A percentile compares a stretch with the other conserved stretches of the same genome.
phyloP scores from a whole-genome alignment of 352 stramenopile species.

The Globisporangium emineosum region DNA sequence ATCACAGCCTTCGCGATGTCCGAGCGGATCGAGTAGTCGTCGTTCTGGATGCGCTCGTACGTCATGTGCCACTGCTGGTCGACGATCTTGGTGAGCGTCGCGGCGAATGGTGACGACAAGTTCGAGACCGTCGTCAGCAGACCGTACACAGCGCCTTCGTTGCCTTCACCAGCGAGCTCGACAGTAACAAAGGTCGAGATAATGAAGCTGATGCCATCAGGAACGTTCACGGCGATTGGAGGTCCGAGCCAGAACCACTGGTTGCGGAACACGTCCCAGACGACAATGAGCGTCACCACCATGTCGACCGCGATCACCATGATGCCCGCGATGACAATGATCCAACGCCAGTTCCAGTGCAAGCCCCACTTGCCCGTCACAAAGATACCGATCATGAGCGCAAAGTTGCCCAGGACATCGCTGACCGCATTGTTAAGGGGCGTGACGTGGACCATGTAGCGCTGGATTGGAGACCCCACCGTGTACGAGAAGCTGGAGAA shows the following conservation, averaged over 20 bases:
- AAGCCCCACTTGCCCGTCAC: neutral
- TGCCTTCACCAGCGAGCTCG: neutral
- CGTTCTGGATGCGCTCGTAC: neutral
- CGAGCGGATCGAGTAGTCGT: neutral
- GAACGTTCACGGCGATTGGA: neutral
- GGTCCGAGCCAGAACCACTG: neutral
- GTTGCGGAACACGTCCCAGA: neutral
- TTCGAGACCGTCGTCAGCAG: neutral
- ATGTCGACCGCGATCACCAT: neutral
- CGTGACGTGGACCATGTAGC: neutral
- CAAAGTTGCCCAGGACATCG: neutral
- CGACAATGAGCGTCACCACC: neutral
- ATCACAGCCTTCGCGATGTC: neutral
- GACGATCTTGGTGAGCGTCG: neutral
- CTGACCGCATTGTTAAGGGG: neutral
- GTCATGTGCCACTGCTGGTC: neutral
- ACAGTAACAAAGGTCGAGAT: neutral
- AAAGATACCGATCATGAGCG: neutral
- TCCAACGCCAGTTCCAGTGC: neutral
- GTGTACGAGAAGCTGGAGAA: slow-evolving; percentile 3
- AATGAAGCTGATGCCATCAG: neutral
- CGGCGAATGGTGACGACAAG: neutral
- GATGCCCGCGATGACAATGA: neutral
- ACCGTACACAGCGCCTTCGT: neutral
- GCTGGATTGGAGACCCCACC: neutral